These are phyloP conservation scores for Emmonsia crescens DNA, from an alignment of 2,329 filamentous ascomycete genomes.

Conservation along the genomic window DNA sequence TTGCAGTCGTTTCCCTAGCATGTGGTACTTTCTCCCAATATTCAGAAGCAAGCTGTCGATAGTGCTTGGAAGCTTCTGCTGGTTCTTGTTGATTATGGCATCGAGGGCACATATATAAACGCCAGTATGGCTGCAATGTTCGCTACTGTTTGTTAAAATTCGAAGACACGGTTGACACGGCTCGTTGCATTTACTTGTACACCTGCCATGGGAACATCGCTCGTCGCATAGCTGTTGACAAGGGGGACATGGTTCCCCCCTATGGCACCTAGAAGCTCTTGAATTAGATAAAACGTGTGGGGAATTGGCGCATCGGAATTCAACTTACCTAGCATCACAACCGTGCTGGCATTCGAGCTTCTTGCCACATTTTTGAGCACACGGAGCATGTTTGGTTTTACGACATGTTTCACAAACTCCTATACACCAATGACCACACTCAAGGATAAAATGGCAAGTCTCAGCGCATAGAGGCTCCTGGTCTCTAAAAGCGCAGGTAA, in stretches of 20 bases:
- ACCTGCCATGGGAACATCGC: slow-evolving; percentile 14
- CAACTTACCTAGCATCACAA: slow-evolving; percentile 12
- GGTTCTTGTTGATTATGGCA: not conserved
- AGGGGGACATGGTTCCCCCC: slow-evolving; percentile 11
- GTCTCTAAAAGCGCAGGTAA: slow-evolving; percentile 11
- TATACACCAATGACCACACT: slow-evolving; percentile 12
- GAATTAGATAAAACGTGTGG: not conserved
- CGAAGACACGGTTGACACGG: slow-evolving; percentile 15
- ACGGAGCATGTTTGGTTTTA: slow-evolving; percentile 5
- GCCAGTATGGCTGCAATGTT: slow-evolving; percentile 4
- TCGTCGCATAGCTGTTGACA: slow-evolving; percentile 14
- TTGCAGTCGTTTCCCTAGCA: slow-evolving; percentile 12
- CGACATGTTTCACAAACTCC: slow-evolving; percentile 8
- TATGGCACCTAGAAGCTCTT: slow-evolving; percentile 10
- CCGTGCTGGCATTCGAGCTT: slow-evolving; percentile 13
- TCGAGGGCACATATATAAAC: not conserved
- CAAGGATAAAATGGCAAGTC: slow-evolving; percentile 7
- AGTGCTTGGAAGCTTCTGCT: slow-evolving; percentile 9
- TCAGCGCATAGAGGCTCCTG: slow-evolving; percentile 6
- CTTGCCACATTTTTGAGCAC: slow-evolving; percentile 9
- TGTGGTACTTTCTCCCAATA: slow-evolving; percentile 14
- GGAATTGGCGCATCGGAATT: not conserved
- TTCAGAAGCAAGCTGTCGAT: slow-evolving; percentile 16
- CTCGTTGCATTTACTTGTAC: slow-evolving; percentile 13
- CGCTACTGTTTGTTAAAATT: slow-evolving; percentile 4